phyloP scores from a whole-genome alignment of 768 basidiomycete genomes.

The Rhodotorula kratochvilovae region DNA sequence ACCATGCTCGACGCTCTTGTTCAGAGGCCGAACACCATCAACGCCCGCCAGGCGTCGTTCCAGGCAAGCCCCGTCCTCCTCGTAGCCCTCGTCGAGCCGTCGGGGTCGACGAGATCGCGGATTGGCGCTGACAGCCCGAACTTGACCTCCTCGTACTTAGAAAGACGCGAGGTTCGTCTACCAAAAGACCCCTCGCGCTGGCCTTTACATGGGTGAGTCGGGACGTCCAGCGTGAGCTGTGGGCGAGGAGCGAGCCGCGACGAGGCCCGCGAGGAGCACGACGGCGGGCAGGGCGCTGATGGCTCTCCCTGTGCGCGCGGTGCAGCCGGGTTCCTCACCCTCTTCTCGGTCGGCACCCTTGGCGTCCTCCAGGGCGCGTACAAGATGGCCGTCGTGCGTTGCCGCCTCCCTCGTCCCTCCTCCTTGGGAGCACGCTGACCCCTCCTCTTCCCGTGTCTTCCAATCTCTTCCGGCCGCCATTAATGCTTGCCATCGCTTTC shows the following conservation, averaged over 20 bases:
- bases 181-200: slow-evolving; percentile 34
- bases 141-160: not conserved
- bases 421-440: not conserved
- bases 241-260: not conserved
- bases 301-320: not conserved
- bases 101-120: too few species aligned
- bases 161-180: slow-evolving; percentile 30
- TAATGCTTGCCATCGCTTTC: not conserved
- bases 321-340: slow-evolving; percentile 31
- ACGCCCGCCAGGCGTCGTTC: slow-evolving; percentile 11
- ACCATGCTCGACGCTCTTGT: slow-evolving; percentile 24
- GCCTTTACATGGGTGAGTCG: slow-evolving; percentile 36
- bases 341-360: slow-evolving; percentile 31
- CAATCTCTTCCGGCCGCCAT: too few species aligned
- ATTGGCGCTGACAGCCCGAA: too few species aligned
- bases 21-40: slow-evolving; percentile 21
- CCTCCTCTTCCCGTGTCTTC: not conserved
- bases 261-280: too few species aligned
- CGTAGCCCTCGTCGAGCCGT: too few species aligned
- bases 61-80: not conserved
- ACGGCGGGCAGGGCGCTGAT: not conserved
- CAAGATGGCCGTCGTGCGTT: slow-evolving; percentile 29
- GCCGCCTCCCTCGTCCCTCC: too few species aligned
- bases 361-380: slow-evolving; percentile 27
- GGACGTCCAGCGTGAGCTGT: not conserved